Conservation (phyloP, 2,329 filamentous ascomycete species). For the Fusarium newnesense region DNA sequence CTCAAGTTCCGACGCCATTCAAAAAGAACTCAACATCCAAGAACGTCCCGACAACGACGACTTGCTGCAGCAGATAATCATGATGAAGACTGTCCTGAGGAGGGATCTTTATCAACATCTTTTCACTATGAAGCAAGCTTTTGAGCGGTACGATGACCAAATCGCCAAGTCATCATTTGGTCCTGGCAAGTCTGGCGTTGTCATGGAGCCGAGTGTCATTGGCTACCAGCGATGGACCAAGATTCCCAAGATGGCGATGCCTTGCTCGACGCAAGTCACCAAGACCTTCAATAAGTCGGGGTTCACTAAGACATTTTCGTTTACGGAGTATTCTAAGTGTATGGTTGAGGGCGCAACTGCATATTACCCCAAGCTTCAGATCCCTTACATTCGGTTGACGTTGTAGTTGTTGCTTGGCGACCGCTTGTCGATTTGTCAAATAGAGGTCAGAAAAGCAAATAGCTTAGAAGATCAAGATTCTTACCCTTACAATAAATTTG, state of each 20-base stretch:
- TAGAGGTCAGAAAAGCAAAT: too few species aligned
- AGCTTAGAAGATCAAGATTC: too few species aligned
- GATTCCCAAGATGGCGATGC: background rate
- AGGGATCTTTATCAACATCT: background rate
- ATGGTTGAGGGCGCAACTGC: background rate
- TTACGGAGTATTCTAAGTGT: background rate
- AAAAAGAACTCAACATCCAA: background rate
- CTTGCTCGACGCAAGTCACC: background rate
- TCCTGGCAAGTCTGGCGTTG: background rate
- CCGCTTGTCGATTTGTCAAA: too few species aligned
- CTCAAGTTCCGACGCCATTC: background rate
- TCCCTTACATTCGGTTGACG: background rate
- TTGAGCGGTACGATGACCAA: background rate
- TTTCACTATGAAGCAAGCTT: background rate
- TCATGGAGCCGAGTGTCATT: background rate
- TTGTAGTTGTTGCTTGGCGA: too few species aligned
- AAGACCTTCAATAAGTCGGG: background rate
- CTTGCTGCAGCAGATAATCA: background rate
- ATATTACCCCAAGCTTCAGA: background rate
- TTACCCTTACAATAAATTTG: too few species aligned
- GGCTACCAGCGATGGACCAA: background rate
- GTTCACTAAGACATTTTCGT: accelerated
- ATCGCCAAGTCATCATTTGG: background rate
- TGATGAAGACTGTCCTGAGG: background rate
- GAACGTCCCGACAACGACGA: background rate